Evolutionary conservation across 495 filamentous ascomycete genomes (phyloP).

Genomic region (Chaetomidium leptoderma): DNA sequence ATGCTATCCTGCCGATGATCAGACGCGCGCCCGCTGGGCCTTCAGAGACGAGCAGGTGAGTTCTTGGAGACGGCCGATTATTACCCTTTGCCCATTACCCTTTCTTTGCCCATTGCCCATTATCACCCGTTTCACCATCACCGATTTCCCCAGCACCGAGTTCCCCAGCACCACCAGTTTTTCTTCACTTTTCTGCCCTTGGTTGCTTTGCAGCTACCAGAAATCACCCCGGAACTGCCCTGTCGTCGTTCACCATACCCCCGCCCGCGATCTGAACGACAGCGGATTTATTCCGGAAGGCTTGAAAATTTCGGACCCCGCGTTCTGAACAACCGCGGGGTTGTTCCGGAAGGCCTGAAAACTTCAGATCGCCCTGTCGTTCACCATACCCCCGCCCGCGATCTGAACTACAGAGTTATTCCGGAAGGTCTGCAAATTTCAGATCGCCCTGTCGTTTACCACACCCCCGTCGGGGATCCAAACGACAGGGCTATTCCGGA

Average conservation of each 20-base stretch:
- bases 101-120: not conserved
- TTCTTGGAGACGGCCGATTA: not conserved
- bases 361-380: too few species aligned
- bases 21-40: not conserved
- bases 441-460: too few species aligned
- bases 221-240: not conserved
- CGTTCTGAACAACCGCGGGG: too few species aligned
- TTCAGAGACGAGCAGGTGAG: not conserved
- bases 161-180: not conserved
- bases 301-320: not conserved
- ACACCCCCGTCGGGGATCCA: too few species aligned
- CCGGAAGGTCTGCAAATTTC: not conserved
- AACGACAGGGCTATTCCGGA: too few species aligned
- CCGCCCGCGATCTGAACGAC: not conserved
- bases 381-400: not conserved
- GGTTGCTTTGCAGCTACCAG: not conserved
- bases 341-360: too few species aligned
- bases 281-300: not conserved
- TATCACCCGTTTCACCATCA: not conserved
- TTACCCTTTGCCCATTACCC: not conserved
- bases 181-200: not conserved
- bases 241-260: not conserved
- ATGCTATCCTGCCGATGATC: constrained; percentile 2
- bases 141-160: not conserved
- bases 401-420: not conserved